Conservation (phyloP, 2,329 filamentous ascomycete species). For the Sordariomycetes sp. region DNA sequence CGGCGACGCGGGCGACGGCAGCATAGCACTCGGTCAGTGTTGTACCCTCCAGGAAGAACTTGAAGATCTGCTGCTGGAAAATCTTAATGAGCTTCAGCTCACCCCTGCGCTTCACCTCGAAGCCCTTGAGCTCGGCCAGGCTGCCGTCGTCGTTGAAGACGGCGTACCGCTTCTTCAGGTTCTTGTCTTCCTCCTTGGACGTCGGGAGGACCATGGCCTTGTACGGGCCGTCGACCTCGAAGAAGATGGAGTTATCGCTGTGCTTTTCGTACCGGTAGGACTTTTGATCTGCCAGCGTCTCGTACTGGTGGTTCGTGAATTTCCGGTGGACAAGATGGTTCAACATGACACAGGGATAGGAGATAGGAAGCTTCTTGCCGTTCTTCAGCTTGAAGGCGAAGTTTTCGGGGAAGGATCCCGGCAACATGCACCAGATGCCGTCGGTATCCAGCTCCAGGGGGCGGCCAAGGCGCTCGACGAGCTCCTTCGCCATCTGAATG, state of each 20-base stretch:
- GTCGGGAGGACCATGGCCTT: slow-evolving; percentile 95
- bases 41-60: slow-evolving; percentile 89
- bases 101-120: slow-evolving; percentile 94
- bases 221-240: slow-evolving; percentile 97
- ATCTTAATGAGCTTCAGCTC: slow-evolving; percentile 99
- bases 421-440: slow-evolving; percentile 99
- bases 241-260: slow-evolving; percentile 98
- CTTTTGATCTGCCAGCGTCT: slow-evolving; percentile 69
- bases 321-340: slow-evolving; percentile 91
- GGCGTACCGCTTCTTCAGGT: slow-evolving; percentile 97
- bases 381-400: slow-evolving; percentile 90
- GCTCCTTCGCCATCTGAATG: slow-evolving; percentile 87
- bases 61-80: slow-evolving; percentile 98
- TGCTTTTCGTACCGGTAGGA: slow-evolving; percentile 91
- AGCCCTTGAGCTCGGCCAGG: slow-evolving; percentile 90
- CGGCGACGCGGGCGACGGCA: slow-evolving; percentile 87
- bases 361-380: slow-evolving; percentile 93
- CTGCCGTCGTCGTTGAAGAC: slow-evolving; percentile 98
- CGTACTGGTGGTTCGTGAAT: slow-evolving; percentile 97
- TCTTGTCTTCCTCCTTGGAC: slow-evolving; percentile 98
- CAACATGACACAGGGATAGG: slow-evolving; percentile 97
- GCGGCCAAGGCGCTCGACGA: slow-evolving; percentile 87
- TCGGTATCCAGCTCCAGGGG: slow-evolving; percentile 94
- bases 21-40: slow-evolving; percentile 83
- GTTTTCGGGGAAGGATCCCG: slow-evolving; percentile 92